Evolutionary conservation across 108 stramenopile genomes (phyloP), one percentile per base, ranked within the genome.

Genomic region (Fistulifera solaris): DNA sequence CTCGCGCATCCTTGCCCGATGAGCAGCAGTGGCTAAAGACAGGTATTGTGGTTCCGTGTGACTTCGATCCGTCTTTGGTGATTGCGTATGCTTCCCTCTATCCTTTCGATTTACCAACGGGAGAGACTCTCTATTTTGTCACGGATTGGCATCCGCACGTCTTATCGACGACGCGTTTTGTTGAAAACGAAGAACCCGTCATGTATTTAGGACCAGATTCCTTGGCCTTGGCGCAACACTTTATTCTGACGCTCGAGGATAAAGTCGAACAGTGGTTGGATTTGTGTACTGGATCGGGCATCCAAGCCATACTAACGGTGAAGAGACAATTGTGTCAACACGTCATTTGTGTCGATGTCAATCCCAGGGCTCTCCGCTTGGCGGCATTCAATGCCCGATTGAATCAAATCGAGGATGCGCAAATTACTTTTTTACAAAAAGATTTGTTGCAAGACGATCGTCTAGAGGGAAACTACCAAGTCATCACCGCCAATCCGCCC

Each of bases 131-230:
- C 15, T 47, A 2, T 5, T 22, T 83, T 18, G 80, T 76, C 48
- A 90, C 88, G 28, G 88, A 90, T 70, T 72, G 83, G 40, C 84
- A 90, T 64, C 88, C 88, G 12, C 66, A 44, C 19, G 81, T 82
- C 1, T 61, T 89, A 35, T 72, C 69, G 22, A 48, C 58, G 40
- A 79, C 83, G 14, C 70, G 72, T 1, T 48, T 71, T 6, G 71
- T 61, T 31, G 66, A 66, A 11, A 70, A 80, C 39, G 68, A 69
- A 16, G 57, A 40, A 42, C 62, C 77, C 13, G 88, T 90, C 48
- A 86, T 86, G 84, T 90, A 90, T 66, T 84, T 90, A 59, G 84
- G 88, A 25, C 83, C 88, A 24, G 88, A 90, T 62, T 84, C 82
- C 0, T 40, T 90, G 56, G 82, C 82, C 11, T 52, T 90, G 53